Evolutionary conservation across 768 basidiomycete species (phyloP), one percentile per base, ranked within the genome.

Genomic region (Suillus fuscotomentosus): DNA sequence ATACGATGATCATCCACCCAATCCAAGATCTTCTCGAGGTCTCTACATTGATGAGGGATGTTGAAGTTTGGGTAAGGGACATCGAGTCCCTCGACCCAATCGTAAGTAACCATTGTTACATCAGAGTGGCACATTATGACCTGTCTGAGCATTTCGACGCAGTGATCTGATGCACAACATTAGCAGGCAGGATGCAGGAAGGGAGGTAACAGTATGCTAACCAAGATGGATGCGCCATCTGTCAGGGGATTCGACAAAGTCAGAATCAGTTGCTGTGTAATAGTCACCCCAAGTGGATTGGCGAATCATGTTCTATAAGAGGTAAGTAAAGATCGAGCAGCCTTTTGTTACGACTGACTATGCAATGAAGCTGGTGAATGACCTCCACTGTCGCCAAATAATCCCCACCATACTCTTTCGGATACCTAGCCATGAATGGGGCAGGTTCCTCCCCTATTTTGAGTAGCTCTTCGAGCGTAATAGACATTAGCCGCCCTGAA

Each of bases 341-440:
- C 27, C 20, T 27, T 4, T n/a, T 11, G 17, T 50, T 61, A 36
- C 14, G 20, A 39, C 63, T 48, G n/a, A 67, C 66, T 42, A 67
- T 41, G 43, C 64, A 67, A 14, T 62, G 64, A 9, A 68, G 39
- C 22, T 66, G 64, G 11, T 68, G 67, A 22, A 48, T 53, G 13
- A 56, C 20, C 24, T 66, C 67, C 56, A 68, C 38, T 7, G 62
- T 56, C 3, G 50, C 48, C 9, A 68, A 27, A 56, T 63, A 66
- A 3, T 65, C 62, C 6, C 67, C 65, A 22, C 62, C 64, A 55
- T 36, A 65, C 56, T 68, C n/a, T n/a, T 47, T n/a, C n/a, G 45
- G 45, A 13, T 5, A 47, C 45, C 10, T 47, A 47, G 45, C 45
- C 45, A n/a, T 11, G n/a, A 11, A n/a, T n/a, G n/a, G 45, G n/a